Evolutionary conservation across 2,329 filamentous ascomycete genomes (phyloP), one percentile per base, ranked within the genome.

Genomic region (Talaromyces sp.): DNA sequence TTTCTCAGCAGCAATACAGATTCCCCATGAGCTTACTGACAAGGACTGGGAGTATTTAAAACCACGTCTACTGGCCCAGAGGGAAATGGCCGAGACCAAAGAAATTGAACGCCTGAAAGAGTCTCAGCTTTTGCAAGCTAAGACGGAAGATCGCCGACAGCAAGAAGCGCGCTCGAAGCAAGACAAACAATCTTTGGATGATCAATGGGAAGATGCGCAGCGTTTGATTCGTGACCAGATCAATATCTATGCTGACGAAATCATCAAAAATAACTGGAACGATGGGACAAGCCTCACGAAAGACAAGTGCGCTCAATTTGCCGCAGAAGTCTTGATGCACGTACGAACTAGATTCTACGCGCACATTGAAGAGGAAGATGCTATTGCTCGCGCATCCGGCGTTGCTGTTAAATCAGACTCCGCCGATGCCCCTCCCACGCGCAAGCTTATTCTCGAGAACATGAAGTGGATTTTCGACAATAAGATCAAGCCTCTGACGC

Each of bases 381-480:
- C 79, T 45, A 79, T 80, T 15, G 76, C 81, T 27, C 77, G 76
- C 11, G 80, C 81, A 45, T 79, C 82, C 61, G 82, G 85, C 38
- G 78, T 76, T 68, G 68, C 80, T 64, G 80, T 81, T 4, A 71
- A 76, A 31, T 63, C 74, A 10, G 86, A 89, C 67, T 82, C 83
- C 7, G 78, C 80, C 1, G 79, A 84, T 67, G 85, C 83, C 0
- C 82, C 85, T 6, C 85, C 82, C 70, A 86, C 83, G 29, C 83
- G 86, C 73, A 88, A 84, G 72, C 80, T 94, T 61, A 90, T 89
- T 1, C 78, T 95, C 69, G 91, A 94, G 73, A 92, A 93, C 72
- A 93, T 95, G 91, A 93, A 91, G 76, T 94, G 89, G 87, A 81
- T 93, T 34, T 93, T 91, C 74, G 91, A 93, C 72, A 86, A 86